These are phyloP conservation scores for Hypoxylon trugodes DNA, from an alignment of 495 filamentous ascomycete genomes.

Conservation along the genomic window DNA sequence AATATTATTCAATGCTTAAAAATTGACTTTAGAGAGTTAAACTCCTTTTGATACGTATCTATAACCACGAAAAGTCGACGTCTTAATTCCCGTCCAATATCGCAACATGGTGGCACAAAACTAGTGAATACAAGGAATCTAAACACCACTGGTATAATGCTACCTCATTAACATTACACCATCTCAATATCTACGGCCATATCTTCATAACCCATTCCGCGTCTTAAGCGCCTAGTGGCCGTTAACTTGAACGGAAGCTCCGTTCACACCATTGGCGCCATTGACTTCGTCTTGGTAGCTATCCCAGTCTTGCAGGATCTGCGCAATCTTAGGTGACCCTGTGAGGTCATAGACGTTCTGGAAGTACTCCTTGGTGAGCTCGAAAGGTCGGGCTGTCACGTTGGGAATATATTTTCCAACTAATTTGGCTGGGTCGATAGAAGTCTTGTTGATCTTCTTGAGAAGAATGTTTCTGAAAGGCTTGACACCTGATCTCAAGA, in stretches of 20 bases:
- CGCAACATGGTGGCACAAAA: conserved; percentile 15
- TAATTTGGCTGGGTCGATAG: conserved; percentile 94
- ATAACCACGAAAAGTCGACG: conserved; percentile 14
- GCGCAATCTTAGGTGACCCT: conserved; percentile 89
- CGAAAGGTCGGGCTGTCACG: conserved; percentile 93
- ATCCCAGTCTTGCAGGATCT: conserved; percentile 86
- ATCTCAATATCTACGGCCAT: neutral
- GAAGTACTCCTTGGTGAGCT: conserved; percentile 97
- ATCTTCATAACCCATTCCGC: neutral
- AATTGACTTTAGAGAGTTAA: conserved; percentile 12
- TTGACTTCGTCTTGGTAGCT: conserved; percentile 61
- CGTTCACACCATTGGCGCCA: conserved; percentile 35
- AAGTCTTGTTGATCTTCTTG: conserved; percentile 99
- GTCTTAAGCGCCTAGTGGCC: conserved; percentile 14
- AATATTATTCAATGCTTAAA: neutral
- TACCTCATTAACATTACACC: neutral
- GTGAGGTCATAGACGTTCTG: conserved; percentile 96
- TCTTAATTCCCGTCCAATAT: conserved; percentile 9
- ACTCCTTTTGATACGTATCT: conserved; percentile 15
- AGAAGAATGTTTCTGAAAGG: conserved; percentile 96
- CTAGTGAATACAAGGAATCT: conserved; percentile 27
- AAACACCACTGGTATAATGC: neutral
- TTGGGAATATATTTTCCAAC: conserved; percentile 99
- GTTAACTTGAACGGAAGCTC: conserved; percentile 33
- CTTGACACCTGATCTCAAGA: conserved; percentile 96